phyloP scores from a whole-genome alignment of 2,329 filamentous ascomycete genomes.

The Huntiella moniliformis region DNA sequence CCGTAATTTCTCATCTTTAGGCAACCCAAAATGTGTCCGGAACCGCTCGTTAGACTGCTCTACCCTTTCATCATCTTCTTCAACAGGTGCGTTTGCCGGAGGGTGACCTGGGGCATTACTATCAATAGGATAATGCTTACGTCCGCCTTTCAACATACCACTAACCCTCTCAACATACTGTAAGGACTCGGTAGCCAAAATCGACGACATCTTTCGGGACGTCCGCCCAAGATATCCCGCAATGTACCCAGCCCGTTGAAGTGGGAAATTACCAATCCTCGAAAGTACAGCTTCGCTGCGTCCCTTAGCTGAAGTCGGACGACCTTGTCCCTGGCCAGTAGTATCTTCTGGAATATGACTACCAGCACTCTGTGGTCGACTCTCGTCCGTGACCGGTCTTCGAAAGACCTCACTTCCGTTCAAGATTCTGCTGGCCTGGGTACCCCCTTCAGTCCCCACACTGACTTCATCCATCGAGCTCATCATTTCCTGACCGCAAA shows the following conservation, averaged over 20 bases:
- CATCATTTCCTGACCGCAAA: slow-evolving; percentile 49
- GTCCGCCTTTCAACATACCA: slow-evolving; percentile 86
- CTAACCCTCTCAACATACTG: slow-evolving; percentile 94
- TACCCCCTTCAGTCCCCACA: not conserved
- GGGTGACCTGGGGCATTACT: slow-evolving; percentile 28
- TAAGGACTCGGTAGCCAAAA: slow-evolving; percentile 81
- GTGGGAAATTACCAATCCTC: slow-evolving; percentile 52
- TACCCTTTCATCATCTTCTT: slow-evolving; percentile 36
- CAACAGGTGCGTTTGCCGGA: slow-evolving; percentile 15
- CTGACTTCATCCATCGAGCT: slow-evolving; percentile 62
- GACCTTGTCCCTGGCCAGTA: not conserved
- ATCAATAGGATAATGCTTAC: slow-evolving; percentile 58
- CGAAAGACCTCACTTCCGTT: slow-evolving; percentile 71
- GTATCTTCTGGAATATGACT: too few species aligned
- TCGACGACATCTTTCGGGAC: slow-evolving; percentile 60
- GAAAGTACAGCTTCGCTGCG: slow-evolving; percentile 27
- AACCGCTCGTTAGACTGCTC: slow-evolving; percentile 62
- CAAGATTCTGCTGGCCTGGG: slow-evolving; percentile 64
- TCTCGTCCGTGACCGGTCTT: not conserved
- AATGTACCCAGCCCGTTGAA: slow-evolving; percentile 67
- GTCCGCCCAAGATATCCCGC: slow-evolving; percentile 66
- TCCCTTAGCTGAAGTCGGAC: not conserved
- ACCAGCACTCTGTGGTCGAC: not conserved
- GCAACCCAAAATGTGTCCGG: slow-evolving; percentile 76
- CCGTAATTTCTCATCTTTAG: slow-evolving; percentile 60